phyloP scores from a whole-genome alignment of 23 red algal genomes.

The Gracilaria vermiculophylla region DNA sequence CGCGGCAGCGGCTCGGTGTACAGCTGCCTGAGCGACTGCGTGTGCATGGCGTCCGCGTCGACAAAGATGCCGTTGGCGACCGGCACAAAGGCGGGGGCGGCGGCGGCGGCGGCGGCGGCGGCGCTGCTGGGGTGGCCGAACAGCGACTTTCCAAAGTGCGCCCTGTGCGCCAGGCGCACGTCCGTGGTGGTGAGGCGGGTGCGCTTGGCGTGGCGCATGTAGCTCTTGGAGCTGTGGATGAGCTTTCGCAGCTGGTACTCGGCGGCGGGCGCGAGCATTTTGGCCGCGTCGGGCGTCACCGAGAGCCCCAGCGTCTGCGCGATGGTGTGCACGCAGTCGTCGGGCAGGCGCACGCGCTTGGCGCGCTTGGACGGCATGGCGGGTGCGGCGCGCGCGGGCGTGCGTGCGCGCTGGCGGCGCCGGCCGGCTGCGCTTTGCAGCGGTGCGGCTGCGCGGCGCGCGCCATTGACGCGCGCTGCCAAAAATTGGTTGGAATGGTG shows the following conservation, averaged over 20 bases:
- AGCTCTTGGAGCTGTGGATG: conserved; percentile 82
- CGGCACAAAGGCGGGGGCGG: neutral
- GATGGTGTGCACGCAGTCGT: conserved; percentile 39
- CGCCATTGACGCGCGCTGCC: too few species aligned
- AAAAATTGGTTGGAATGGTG: too few species aligned
- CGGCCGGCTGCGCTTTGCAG: too few species aligned
- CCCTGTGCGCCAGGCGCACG: conserved; percentile 43
- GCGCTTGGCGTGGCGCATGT: conserved; percentile 94
- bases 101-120: too few species aligned
- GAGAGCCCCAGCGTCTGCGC: conserved; percentile 22
- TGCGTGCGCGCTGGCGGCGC: too few species aligned
- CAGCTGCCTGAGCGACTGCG: neutral
- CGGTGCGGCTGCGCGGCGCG: too few species aligned
- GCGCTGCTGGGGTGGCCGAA: conserved; percentile 10
- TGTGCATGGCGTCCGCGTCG: neutral
- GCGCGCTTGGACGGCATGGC: neutral
- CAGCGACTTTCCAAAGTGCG: neutral
- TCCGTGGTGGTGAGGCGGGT: conserved; percentile 59
- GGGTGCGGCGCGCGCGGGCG: too few species aligned
- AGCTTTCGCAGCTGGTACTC: conserved; percentile 88
- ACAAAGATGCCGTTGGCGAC: conserved; percentile 17
- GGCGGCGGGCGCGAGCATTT: conserved; percentile 63
- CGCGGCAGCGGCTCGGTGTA: neutral
- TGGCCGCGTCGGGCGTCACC: conserved; percentile 49
- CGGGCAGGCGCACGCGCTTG: conserved; percentile 16